Base-by-base conservation (phyloP, 257 asterid species). In the Gynochthodes officinalis region DNA sequence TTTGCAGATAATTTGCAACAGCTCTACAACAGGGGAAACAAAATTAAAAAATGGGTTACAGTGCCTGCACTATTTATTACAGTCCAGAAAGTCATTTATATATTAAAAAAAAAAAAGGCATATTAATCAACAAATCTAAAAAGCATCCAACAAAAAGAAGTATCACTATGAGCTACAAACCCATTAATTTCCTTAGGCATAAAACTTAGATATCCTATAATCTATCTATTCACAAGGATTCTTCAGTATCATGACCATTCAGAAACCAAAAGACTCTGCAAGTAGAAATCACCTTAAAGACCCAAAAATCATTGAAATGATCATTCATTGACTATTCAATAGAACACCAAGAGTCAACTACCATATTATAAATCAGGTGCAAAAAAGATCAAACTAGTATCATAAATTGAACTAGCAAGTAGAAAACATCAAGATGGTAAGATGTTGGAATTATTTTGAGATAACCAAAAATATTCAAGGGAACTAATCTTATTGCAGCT, bases 1-100 rank as follows among this genome's bases (percentile, higher is more conserved):
- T 84, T 69, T 89, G 98, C 42, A 94, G 95, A 76, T 89, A 94
- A 85, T 91, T 94, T 71, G 92, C 86, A 70, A 94, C 99, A 58
- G 99, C 99, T 84, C 99, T 94, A 72, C 33, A 74, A 67, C 54
- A 76, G 27, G 28, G 27, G 73, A 46, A 67, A 25, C 58, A 39
- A 37, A 25, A 37, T n/a, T 55, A 39, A 18, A 33, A 5, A 0
- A n/a, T 0, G 14, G 27, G n/a, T 30, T 25, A 48, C 1, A 2
- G 15, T 28, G 30, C 15, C 27, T 30, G 49, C 19, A 12, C 44
- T 9, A 23, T 35, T 30, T 16, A 30, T 32, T 2, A 48, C n/a
- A 28, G 28, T 8, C 21, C 30, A 28, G 39, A 16, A 60, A 49
- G 15, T 18, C 33, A 67, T 27, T 14, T n/a, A n/a, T n/a, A n/a